Evolutionary conservation across 257 asterid genomes (phyloP), one percentile per base, ranked within the genome.

Genomic region (Linderniella brevidens): DNA sequence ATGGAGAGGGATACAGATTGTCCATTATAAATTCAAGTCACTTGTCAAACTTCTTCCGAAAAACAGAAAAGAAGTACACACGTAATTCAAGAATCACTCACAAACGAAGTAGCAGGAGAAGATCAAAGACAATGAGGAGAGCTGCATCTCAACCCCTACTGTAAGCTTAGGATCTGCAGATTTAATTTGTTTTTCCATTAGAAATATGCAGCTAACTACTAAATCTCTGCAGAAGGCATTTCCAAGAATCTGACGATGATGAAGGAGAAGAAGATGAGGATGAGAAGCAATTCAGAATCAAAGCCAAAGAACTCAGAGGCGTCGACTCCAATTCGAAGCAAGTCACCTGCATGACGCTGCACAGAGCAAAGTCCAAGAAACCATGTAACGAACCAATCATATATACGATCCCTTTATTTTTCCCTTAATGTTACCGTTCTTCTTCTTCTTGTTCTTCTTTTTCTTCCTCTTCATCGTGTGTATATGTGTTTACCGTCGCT

Each of bases 111-210:
- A n/a, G n/a, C 6, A 3, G 32, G 3, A 3, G 6, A 25, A 25
- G 32, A 25, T 25, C 6, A 3, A 46, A 47, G 46, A 66, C 40
- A 59, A 77, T 73, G 90, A 80, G 68, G 69, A 73, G 82, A 69
- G 62, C 79, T 38, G 61, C 75, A 2, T 78, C 93, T 59, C 81
- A 54, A 42, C 77, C 86, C 48, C 45, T 66, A 19, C 58, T 81
- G 93, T 78, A 68, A 52, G 19, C 51, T 45, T 6, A n/a, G 45
- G 13, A 18, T 56, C 38, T 13, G 40, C 18, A 5, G 44, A 15
- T 42, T 46, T 12, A n/a, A n/a, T n/a, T n/a, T n/a, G n/a, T n/a
- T n/a, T n/a, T n/a, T n/a, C n/a, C n/a, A n/a, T n/a, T n/a, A n/a
- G n/a, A n/a, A n/a, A n/a, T n/a, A n/a, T n/a, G 32, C 32, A 6